Conservation (phyloP, 305 asterid species). For the Solanum hybrid region DNA sequence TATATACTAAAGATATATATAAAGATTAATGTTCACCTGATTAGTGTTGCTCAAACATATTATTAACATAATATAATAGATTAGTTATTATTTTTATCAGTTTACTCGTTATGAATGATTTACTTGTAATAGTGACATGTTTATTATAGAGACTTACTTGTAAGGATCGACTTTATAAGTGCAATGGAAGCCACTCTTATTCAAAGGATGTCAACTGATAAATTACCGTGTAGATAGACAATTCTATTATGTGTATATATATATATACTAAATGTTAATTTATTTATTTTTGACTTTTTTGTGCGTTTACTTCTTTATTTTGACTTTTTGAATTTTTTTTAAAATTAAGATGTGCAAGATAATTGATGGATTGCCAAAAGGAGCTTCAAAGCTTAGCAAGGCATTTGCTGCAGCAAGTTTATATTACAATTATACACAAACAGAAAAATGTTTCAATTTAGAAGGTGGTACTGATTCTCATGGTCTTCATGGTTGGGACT, state of each 20-base stretch:
- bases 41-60: neutral
- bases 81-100: neutral
- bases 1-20: neutral
- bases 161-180: neutral
- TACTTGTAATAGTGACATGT: neutral
- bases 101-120: neutral
- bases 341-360: slow-evolving; percentile 56
- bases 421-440: slow-evolving; percentile 55
- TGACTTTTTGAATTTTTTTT: neutral
- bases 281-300: neutral
- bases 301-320: neutral
- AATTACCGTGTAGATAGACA: neutral
- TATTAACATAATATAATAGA: neutral
- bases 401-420: slow-evolving; percentile 65
- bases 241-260: neutral
- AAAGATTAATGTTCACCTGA: neutral
- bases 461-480: slow-evolving; percentile 46
- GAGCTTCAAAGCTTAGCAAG: slow-evolving; percentile 37
- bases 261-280: neutral
- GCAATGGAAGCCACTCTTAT: neutral
- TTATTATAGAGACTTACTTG: neutral
- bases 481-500: slow-evolving; percentile 64
- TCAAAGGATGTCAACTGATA: neutral
- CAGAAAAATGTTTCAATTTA: slow-evolving; percentile 57
- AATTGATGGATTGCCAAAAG: slow-evolving; percentile 40